Evolutionary conservation across 768 basidiomycete genomes (phyloP), one percentile per base, ranked within the genome.

Genomic region (Mycena haematopus): DNA sequence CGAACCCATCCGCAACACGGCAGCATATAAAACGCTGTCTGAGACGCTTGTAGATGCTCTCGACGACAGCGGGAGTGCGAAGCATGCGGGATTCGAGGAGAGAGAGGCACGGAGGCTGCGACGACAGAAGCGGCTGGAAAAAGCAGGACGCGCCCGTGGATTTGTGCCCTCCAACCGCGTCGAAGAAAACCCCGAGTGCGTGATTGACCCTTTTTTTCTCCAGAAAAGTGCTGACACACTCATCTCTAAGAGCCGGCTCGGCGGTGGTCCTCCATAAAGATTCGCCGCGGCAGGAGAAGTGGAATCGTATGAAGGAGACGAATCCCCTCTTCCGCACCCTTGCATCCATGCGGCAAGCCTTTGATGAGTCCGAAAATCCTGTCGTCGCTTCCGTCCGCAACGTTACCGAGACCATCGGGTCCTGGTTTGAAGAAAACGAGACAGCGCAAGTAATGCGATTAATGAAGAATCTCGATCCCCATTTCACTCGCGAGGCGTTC

Each of bases 371-470:
- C 2, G 97, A 99, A 74, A 91, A 96, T 71, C 91, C 95, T 6
- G 80, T 97, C 56, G 83, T 99, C 27, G 84, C 88, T 5, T 86
- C 89, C 17, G 72, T 97, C 58, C 91, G 97, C 40, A 83, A 85
- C 8, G 89, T 97, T 52, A 96, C 95, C 1, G 83, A 88, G 45
- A 91, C 90, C 0, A 82, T 99, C 53, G 94, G 93, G 2, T 86
- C 90, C 3, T 93, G 91, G 88, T 94, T 95, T 70, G 96, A 99
- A 61, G 97, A 99, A 79, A 99, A 93, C 72, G 97, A 99, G 79
- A 95, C 91, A 49, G 97, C 97, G n/a, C 92, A 92, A 74, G 96
- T 99, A 31, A 88, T 90, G 70, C 84, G 93, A 62, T 76, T 89
- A 72, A 93, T 98, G 87, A 92, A 88, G 74, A 73, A 80, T n/a